Percentiles rank a stretch among this genome's conserved stretches.
Evolutionary conservation across 352 stramenopile species (phyloP).

Genomic region (Pythium aquatile): DNA sequence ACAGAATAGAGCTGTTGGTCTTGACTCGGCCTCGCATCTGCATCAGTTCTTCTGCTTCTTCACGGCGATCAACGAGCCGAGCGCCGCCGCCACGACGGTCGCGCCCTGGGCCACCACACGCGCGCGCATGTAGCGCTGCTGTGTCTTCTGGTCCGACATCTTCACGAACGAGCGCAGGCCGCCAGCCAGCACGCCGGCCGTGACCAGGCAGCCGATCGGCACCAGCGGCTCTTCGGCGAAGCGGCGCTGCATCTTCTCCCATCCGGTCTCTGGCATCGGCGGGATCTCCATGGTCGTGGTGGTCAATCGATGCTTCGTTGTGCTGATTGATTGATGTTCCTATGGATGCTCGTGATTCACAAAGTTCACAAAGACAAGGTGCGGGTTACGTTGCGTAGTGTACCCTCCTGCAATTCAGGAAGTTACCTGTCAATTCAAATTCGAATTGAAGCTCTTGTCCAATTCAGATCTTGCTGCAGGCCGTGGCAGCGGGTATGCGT

Average conservation of each 20-base stretch:
- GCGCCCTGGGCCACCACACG: constrained; percentile 69
- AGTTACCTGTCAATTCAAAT: constrained; percentile 4
- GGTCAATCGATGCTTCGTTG: not conserved
- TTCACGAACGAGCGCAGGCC: constrained; percentile 67
- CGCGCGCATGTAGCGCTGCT: constrained; percentile 82
- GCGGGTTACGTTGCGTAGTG: not conserved
- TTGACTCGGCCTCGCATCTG: not conserved
- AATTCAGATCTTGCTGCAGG: constrained; percentile 2
- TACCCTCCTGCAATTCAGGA: not conserved
- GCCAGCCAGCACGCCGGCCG: constrained; percentile 55
- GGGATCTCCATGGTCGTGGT: constrained; percentile 30
- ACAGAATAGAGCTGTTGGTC: constrained; percentile 10
- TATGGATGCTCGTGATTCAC: not conserved
- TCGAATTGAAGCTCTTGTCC: not conserved
- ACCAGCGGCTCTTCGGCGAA: constrained; percentile 75
- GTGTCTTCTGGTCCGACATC: constrained; percentile 60
- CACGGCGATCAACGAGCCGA: constrained; percentile 67
- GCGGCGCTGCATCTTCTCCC: constrained; percentile 81
- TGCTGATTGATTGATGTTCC: not conserved
- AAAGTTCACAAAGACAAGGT: constrained; percentile 4
- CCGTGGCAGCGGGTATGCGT: constrained; percentile 1
- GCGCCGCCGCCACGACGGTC: constrained; percentile 61
- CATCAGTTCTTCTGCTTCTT: constrained; percentile 39
- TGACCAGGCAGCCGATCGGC: constrained; percentile 63
- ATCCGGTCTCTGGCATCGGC: constrained; percentile 56